A percentile compares a stretch with the other conserved stretches of the same genome.
Conservation (phyloP, 2,329 filamentous ascomycete genomes). For the Aquanectria penicillioides region DNA sequence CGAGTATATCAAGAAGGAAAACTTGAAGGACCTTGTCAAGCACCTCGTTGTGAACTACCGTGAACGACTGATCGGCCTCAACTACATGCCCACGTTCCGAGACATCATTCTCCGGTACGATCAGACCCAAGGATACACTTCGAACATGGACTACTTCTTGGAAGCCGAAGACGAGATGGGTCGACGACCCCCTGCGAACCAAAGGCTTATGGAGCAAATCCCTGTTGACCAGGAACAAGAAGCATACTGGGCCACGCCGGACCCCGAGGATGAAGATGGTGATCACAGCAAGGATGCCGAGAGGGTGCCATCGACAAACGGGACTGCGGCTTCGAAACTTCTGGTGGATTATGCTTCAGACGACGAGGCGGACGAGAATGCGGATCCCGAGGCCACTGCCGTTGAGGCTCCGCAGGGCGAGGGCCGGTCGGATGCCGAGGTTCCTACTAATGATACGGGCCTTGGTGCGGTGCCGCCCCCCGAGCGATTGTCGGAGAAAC, state of each 20-base stretch:
- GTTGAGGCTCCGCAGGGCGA: slow-evolving; percentile 41
- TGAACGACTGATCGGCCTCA: slow-evolving; percentile 78
- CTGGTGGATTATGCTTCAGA: slow-evolving; percentile 94
- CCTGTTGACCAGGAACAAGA: slow-evolving; percentile 83
- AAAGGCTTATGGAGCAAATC: slow-evolving; percentile 77
- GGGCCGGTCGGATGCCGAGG: slow-evolving; percentile 47
- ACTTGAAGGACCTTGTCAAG: slow-evolving; percentile 81
- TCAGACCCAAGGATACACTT: slow-evolving; percentile 75
- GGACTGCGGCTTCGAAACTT: slow-evolving; percentile 71
- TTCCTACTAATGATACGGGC: slow-evolving; percentile 40
- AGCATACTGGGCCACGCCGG: slow-evolving; percentile 91
- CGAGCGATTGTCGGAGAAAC: slow-evolving; percentile 87
- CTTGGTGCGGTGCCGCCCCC: slow-evolving; percentile 64
- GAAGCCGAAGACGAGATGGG: slow-evolving; percentile 72
- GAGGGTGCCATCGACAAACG: slow-evolving; percentile 63
- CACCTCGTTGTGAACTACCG: slow-evolving; percentile 88
- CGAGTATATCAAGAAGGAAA: slow-evolving; percentile 86
- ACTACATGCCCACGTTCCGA: slow-evolving; percentile 86
- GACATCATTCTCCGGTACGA: slow-evolving; percentile 82
- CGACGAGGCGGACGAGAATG: slow-evolving; percentile 72
- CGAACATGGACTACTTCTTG: slow-evolving; percentile 75
- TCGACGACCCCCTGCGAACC: slow-evolving; percentile 53
- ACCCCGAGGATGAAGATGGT: slow-evolving; percentile 82
- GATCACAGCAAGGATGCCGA: slow-evolving; percentile 47
- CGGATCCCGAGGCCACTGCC: slow-evolving; percentile 64